phyloP scores from a whole-genome alignment of 2,329 filamentous ascomycete species.

The Ceratocystis smalleyi region DNA sequence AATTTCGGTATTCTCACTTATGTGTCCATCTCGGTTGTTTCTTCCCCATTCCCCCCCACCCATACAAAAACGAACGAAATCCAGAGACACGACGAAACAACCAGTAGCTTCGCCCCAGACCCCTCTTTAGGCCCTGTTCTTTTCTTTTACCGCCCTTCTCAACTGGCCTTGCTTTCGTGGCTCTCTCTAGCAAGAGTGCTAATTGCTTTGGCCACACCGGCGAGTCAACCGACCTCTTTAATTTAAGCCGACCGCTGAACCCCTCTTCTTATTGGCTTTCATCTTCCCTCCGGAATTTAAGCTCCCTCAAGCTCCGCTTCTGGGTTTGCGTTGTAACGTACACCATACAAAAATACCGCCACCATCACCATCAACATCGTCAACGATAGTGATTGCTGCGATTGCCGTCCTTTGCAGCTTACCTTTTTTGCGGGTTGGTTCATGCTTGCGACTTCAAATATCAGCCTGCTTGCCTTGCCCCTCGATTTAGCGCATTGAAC shows the following conservation, averaged over 20 bases:
- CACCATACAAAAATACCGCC: neutral
- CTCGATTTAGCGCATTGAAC: too few relatives aligned
- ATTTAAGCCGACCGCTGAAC: conserved; percentile 1
- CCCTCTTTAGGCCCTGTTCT: neutral
- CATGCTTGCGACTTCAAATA: neutral
- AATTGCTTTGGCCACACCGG: too few relatives aligned
- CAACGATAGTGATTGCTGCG: neutral
- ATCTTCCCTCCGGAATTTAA: neutral
- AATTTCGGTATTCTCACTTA: neutral
- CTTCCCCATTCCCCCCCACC: neutral
- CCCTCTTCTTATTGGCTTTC: neutral
- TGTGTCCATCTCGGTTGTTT: neutral
- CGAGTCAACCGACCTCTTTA: neutral
- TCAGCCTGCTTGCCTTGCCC: too few relatives aligned
- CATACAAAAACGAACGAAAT: neutral
- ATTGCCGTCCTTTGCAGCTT: neutral
- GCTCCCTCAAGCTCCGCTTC: conserved; percentile 2
- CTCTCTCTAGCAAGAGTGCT: too few relatives aligned
- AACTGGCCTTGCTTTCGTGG: too few relatives aligned
- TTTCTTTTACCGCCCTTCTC: too few relatives aligned
- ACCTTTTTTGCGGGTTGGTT: neutral
- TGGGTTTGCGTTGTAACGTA: neutral
- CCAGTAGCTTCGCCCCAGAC: neutral
- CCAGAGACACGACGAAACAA: neutral
- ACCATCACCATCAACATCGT: neutral